Percentiles rank a stretch among this genome's conserved stretches.
These are phyloP conservation scores for Fusarium algeriense DNA, from an alignment of 2,329 filamentous ascomycete genomes.

Conservation along the genomic window DNA sequence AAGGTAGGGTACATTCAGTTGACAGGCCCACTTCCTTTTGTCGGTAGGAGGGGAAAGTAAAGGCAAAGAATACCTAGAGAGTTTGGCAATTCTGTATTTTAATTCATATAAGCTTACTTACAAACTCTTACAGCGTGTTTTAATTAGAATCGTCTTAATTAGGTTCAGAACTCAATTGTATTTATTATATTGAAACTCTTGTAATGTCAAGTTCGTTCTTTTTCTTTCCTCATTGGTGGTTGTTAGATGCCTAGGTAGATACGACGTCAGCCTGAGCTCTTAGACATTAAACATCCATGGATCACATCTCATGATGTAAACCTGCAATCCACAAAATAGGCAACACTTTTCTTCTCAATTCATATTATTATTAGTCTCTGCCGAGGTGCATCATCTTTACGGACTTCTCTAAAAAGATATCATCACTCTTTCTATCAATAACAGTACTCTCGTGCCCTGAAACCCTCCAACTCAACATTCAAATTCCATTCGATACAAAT, in stretches of 20 bases:
- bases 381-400: background rate
- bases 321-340: background rate
- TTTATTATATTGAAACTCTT: background rate
- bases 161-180: background rate
- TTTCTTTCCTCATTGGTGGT: background rate
- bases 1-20: background rate
- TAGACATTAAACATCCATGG: background rate
- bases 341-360: background rate
- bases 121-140: too few species aligned
- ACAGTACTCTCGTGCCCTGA: background rate
- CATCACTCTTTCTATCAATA: background rate
- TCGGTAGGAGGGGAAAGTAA: background rate
- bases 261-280: conserved; percentile 22
- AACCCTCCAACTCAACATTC: background rate
- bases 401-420: background rate
- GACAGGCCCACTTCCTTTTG: conserved; percentile 23
- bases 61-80: background rate
- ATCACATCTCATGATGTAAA: conserved; percentile 1
- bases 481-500: background rate
- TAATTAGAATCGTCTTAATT: too few species aligned
- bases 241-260: background rate
- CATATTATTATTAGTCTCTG: background rate
- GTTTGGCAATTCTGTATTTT: background rate
- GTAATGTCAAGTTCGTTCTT: background rate
- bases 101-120: background rate